Base-by-base conservation (phyloP, 108 stramenopile genomes). In the Fistulifera pelliculosa region DNA sequence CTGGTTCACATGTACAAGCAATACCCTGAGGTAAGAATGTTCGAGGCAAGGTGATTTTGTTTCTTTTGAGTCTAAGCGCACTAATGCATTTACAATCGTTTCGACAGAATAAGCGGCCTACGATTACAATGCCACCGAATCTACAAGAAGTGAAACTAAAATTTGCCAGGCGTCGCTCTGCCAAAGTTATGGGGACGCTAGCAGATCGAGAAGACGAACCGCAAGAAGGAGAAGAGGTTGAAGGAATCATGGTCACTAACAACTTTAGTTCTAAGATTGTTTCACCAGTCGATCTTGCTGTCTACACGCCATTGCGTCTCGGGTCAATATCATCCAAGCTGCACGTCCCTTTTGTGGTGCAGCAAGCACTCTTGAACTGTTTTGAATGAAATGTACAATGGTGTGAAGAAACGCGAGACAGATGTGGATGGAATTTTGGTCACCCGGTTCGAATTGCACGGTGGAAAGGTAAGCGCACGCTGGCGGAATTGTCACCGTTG, bases 41-140 rank as follows among this genome's bases (percentile, higher is more conserved):
- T 19, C 5, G 2, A 26, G 12, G 1, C 23, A 19, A 1, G 48
- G 13, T 18, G 25, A 28, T 48, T 1, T 0, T 51, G 15, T 18
- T 26, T 35, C 27, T 65, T 60, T 66, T 56, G 45, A 35, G 8
- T 35, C 31, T 35, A 3, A 35, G 8, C 31, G 31, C 31, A 35
- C 6, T 6, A 35, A 3, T 8, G 31, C 31, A 35, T 8, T 35
- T 3, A 35, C 43, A 17, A 38, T 41, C 16, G 21, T 26, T 2
- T 26, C 42, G 13, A 47, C 27, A 68, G 81, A 87, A 79, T 54
- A 91, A 83, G 60, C 65, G 82, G 54, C 84, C 87, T 13, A 91
- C 87, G 11, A 81, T 86, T 50, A 85, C 81, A 48, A 91, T 87
- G 89, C 91, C 87, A 14, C 88, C 88, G 4, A 92, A 90, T 49